Base-by-base conservation (phyloP, 225 moss, liverwort and hornwort species). In the Asterella californica region DNA sequence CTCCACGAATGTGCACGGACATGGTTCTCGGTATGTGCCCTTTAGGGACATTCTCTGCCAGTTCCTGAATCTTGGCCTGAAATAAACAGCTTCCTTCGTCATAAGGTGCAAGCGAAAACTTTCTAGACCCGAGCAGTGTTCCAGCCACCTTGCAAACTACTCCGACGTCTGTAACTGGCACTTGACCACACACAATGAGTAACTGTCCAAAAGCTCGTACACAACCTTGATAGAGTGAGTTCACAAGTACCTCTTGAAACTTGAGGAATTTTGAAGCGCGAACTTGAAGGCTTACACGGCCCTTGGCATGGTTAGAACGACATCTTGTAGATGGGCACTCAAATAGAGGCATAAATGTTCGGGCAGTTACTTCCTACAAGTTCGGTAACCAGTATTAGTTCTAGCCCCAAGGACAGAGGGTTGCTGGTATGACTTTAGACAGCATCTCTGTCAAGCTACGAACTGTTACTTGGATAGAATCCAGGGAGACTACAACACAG, bases 41-140 rank as follows among this genome's bases (percentile, higher is more conserved):
- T 78, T 99, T 99, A 0, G 94, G 97, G 27, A 99, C 97, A 84
- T 95, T 91, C 76, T 96, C 96, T 37, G 97, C 93, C 78, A 99
- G 85, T 85, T 99, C 97, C 82, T 99, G 97, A 81, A 99, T 87
- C 87, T 94, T 99, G n/a, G 94, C 97, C 96, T 95, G 82, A 32
- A 42, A 67, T 19, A 22, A n/a, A 27, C n/a, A 73, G 49, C 50
- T 33, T 66, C 34, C 34, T 34, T 0, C 2, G 57, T 57, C 19
- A 57, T 21, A 57, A 57, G 19, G 22, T 57, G 57, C 57, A 24
- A 32, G 27, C 0, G 24, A 66, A 48, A 47, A 71, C 19, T n/a
- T 47, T 2, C n/a, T 8, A n/a, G 1, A 25, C n/a, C 19, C 6
- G n/a, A 61, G 7, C n/a, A 10, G n/a, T 61, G 61, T 27, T 61